Percentiles rank a stretch among this genome's conserved stretches.
These are phyloP conservation scores for Penicillium sp. DNA, from an alignment of 2,329 filamentous ascomycete species.

Conservation along the genomic window DNA sequence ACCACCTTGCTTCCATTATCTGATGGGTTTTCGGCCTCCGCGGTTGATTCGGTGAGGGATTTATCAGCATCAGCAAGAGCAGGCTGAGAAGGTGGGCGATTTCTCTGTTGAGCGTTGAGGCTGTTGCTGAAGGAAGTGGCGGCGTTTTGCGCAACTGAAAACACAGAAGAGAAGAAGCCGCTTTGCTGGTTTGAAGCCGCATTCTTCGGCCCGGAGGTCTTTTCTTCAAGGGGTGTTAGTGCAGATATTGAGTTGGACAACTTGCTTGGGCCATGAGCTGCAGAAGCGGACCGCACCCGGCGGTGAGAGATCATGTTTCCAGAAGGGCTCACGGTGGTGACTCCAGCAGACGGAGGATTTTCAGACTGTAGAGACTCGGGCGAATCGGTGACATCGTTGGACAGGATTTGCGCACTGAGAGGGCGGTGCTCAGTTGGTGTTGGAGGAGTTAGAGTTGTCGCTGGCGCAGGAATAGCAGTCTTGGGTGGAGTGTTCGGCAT, in stretches of 20 bases:
- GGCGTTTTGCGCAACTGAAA: conserved; percentile 87
- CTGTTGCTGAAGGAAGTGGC: conserved; percentile 67
- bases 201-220: conserved; percentile 43
- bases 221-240: conserved; percentile 67
- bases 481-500: conserved; percentile 28
- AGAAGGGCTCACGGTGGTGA: conserved; percentile 54
- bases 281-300: conserved; percentile 51
- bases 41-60: conserved; percentile 18
- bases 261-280: conserved; percentile 64
- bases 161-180: conserved; percentile 87
- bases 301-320: conserved; percentile 68
- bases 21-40: conserved; percentile 19
- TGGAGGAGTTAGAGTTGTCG: conserved; percentile 56
- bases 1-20: conserved; percentile 26
- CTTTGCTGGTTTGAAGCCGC: conserved; percentile 45
- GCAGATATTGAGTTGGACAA: conserved; percentile 66
- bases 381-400: conserved; percentile 31
- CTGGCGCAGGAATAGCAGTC: conserved; percentile 34
- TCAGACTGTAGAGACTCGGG: conserved; percentile 30
- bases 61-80: conserved; percentile 27
- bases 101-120: conserved; percentile 45
- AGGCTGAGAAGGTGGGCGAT: conserved; percentile 28
- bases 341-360: conserved; percentile 23
- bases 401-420: conserved; percentile 28
- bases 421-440: conserved; percentile 48